Base-by-base conservation (phyloP, 2,329 filamentous ascomycete species). In the Colletotrichum sp. region DNA sequence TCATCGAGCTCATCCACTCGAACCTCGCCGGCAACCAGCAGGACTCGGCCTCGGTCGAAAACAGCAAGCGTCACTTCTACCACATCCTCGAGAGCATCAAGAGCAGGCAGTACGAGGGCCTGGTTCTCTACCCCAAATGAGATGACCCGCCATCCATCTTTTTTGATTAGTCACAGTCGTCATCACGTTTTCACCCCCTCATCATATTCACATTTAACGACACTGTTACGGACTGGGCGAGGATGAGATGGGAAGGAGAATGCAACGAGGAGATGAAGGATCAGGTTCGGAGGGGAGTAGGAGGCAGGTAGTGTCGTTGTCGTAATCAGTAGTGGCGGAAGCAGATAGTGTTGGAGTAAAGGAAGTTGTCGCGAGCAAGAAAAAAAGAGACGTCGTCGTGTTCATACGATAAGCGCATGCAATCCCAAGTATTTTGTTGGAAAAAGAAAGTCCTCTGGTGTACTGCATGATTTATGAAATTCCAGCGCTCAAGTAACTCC, bases 1-100 rank as follows among this genome's bases (percentile, higher is more conserved):
- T 99, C 67, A 99, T 99, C 82, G 97, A 99, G 87, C 92, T 99
- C 78, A 99, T 99, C 82, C 96, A 99, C 85, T 98, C 96, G 26
- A 99, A 99, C 83, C 90, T 99, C 36, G 94, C 94, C 79, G 96
- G 94, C 72, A 97, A 95, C 83, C 94, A 95, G 82, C 92, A 94
- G 80, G 95, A 97, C 80, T 95, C 94, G 36, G 91, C 94, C 0
- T 94, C 93, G 26, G 90, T 99, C 67, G 97, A 99, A 82, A 95
- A 93, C 78, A 98, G 97, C 78, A 94, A 94, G 84, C 95, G 95
- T 82, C 97, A 99, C 86, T 99, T 99, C 86, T 92, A 98, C 85
- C 93, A 98, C 78, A 99, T 97, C 7, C 88, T 99, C 81, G 96
- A 98, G 77, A 98, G 98, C 83, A 99, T 99, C 82, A 92, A 92